A percentile compares a stretch with the other conserved stretches of the same genome.
Conservation (phyloP, 768 basidiomycete species). For the Phaffia tasmanica region DNA sequence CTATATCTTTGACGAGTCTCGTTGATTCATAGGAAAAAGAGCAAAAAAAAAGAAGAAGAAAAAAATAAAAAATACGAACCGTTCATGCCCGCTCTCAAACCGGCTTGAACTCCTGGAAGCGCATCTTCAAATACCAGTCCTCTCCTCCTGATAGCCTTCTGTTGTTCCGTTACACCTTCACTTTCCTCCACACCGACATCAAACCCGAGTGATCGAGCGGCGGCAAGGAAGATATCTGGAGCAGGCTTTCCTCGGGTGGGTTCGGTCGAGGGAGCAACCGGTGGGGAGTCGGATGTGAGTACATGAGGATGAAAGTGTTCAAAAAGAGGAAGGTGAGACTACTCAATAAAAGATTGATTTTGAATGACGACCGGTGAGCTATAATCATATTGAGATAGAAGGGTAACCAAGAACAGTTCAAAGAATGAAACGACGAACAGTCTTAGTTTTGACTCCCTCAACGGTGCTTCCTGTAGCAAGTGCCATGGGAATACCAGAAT, state of each 20-base stretch:
- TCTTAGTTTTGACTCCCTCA: constrained; percentile 58
- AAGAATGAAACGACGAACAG: constrained; percentile 32
- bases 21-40: not conserved
- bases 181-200: constrained; percentile 29
- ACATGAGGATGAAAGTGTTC: constrained; percentile 7
- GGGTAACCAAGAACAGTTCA: not conserved
- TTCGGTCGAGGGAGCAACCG: constrained; percentile 6
- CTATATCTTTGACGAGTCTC: not conserved
- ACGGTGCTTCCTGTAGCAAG: constrained; percentile 66
- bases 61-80: constrained; percentile 43
- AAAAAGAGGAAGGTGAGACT: constrained; percentile 20
- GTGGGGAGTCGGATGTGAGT: constrained; percentile 18
- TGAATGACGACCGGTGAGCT: not conserved
- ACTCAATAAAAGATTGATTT: not conserved
- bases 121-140: constrained; percentile 79
- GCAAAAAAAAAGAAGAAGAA: not conserved
- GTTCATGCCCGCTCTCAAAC: constrained; percentile 73
- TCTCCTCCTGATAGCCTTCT: constrained; percentile 46
- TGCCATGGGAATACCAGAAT: constrained; percentile 60
- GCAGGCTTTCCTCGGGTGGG: constrained; percentile 54
- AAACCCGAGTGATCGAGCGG: constrained; percentile 49
- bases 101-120: constrained; percentile 63
- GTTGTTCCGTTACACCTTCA: constrained; percentile 33
- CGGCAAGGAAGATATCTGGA: constrained; percentile 68
- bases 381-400: not conserved